Conservation (phyloP, 2,329 filamentous ascomycete genomes). For the Mariannaea elegans region DNA sequence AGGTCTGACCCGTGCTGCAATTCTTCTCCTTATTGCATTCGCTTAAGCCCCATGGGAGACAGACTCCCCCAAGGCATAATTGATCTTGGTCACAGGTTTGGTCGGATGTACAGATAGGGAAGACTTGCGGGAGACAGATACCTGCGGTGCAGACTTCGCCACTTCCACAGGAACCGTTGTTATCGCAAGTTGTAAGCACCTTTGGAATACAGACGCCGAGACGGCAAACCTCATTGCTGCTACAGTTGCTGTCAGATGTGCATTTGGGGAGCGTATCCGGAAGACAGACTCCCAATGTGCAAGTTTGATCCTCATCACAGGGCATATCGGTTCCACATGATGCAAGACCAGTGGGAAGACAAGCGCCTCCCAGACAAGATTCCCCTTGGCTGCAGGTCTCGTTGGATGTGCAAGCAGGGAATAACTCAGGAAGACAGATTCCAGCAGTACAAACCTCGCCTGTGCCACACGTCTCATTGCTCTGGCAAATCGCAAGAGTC, state of each 20-base stretch:
- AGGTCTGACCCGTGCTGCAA: not conserved
- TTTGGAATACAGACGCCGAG: constrained; percentile 6
- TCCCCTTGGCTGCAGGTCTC: not conserved
- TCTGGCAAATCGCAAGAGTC: not conserved
- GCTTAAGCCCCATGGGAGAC: not conserved
- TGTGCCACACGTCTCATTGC: not conserved
- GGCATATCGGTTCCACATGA: not conserved
- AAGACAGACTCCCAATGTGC: constrained; percentile 9
- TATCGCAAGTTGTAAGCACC: not conserved
- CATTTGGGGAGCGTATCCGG: not conserved
- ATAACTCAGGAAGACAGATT: constrained; percentile 5
- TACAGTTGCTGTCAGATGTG: not conserved
- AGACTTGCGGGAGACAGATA: constrained; percentile 1
- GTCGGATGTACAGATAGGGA: not conserved
- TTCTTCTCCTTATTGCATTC: not conserved
- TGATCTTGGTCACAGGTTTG: not conserved
- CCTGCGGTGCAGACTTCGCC: constrained; percentile 3
- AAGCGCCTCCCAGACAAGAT: not conserved
- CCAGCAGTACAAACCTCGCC: not conserved
- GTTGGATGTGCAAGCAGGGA: constrained; percentile 3
- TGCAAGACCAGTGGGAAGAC: not conserved
- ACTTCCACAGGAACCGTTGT: not conserved
- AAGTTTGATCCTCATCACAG: not conserved
- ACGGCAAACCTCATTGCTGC: constrained; percentile 1
- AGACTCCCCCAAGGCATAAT: not conserved